Conservation (phyloP, 179 eudicot species). For the Beta macrorhiza region DNA sequence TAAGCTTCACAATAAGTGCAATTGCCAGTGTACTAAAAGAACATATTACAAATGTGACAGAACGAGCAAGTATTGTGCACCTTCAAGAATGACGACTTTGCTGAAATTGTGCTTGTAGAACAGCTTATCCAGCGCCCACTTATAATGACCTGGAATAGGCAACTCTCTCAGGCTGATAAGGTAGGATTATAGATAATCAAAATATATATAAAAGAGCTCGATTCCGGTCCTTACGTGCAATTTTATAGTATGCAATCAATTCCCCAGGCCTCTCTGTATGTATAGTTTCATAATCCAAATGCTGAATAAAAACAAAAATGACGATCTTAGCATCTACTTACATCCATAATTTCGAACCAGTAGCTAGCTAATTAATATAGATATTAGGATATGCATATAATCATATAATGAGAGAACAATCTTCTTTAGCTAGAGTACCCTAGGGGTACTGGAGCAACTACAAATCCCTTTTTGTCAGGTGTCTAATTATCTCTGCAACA, state of each 20-base stretch:
- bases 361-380: background rate
- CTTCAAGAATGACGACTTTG: constrained; percentile 93
- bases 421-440: background rate
- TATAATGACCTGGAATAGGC: constrained; percentile 75
- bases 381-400: background rate
- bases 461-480: background rate
- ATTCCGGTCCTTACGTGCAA: constrained; percentile 68
- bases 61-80: constrained; percentile 32
- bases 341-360: background rate
- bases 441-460: background rate
- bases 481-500: background rate
- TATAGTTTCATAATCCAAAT: constrained; percentile 75
- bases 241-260: constrained; percentile 88
- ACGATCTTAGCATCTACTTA: no score
- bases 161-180: constrained; percentile 19
- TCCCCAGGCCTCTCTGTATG: constrained; percentile 92
- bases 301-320: constrained; percentile 54
- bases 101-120: constrained; percentile 81
- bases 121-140: constrained; percentile 93
- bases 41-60: background rate
- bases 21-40: background rate
- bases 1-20: constrained; percentile 19
- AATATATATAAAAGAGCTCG: constrained; percentile 4
- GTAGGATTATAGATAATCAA: constrained; percentile 6
- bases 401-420: background rate